Evolutionary conservation across 2,329 filamentous ascomycete genomes (phyloP).

Genomic region (Fusarium secorum): DNA sequence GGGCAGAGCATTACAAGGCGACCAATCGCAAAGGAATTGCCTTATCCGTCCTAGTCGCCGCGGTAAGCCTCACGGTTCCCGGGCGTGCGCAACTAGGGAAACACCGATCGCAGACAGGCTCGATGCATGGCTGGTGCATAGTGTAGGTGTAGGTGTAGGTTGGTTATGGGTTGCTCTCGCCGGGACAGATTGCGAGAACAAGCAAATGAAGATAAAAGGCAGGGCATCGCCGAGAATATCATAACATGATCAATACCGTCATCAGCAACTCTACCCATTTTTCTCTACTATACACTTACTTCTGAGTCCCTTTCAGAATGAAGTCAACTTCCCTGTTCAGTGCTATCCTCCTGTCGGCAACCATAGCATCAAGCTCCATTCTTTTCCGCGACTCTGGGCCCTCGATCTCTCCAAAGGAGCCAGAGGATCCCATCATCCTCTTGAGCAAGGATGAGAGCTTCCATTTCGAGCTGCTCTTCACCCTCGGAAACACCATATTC

Average conservation of each 20-base stretch:
- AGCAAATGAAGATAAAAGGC: not conserved
- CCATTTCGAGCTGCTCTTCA: not conserved
- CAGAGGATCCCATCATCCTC: not conserved
- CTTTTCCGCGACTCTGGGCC: accelerated
- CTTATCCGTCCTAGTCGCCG: not conserved
- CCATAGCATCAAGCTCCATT: not conserved
- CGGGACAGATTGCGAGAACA: not conserved
- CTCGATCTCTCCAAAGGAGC: accelerated
- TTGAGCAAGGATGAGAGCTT: not conserved
- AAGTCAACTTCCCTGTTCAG: not conserved
- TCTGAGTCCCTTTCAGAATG: not conserved
- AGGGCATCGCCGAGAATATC: not conserved
- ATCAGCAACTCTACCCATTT: accelerated
- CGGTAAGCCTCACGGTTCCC: too few relatives aligned
- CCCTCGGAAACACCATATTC: not conserved
- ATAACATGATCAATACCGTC: accelerated
- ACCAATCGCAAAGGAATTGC: not conserved
- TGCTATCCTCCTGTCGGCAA: not conserved
- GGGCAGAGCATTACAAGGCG: not conserved
- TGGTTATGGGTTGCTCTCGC: accelerated
- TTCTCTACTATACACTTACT: not conserved
- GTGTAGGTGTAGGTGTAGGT: not conserved
- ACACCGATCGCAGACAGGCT: not conserved
- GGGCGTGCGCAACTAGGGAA: too few relatives aligned
- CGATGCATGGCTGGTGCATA: not conserved